These are phyloP conservation scores for Picochlorum sp. DNA, from an alignment of 139 green algal genomes.

Conservation along the genomic window DNA sequence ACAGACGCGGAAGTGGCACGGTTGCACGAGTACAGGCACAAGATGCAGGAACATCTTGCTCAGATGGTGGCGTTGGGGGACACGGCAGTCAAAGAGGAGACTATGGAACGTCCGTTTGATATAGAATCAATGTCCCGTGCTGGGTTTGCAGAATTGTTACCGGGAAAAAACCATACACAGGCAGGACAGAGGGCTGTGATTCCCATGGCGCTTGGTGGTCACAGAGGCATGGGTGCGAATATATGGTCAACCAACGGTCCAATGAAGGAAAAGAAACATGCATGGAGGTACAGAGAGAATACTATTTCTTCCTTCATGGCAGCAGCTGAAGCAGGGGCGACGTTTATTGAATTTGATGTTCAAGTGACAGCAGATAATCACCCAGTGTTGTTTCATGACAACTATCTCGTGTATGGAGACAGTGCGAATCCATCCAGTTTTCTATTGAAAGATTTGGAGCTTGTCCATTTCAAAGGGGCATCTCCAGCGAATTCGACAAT, in stretches of 20 bases:
- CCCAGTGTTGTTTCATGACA: slow-evolving; percentile 77
- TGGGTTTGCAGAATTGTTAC: too few relatives aligned
- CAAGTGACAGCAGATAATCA: slow-evolving; percentile 64
- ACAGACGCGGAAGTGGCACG: too few relatives aligned
- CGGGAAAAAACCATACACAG: too few relatives aligned
- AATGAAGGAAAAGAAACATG: neutral
- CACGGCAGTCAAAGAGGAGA: too few relatives aligned
- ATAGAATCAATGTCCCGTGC: too few relatives aligned
- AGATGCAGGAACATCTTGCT: too few relatives aligned
- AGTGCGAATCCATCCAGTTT: slow-evolving; percentile 13
- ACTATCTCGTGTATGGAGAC: slow-evolving; percentile 46
- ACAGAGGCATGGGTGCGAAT: slow-evolving; percentile 12
- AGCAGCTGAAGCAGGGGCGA: slow-evolving; percentile 48
- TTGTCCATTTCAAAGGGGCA: slow-evolving; percentile 54
- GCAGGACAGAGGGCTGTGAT: too few relatives aligned
- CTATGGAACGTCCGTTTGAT: too few relatives aligned
- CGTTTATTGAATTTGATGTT: slow-evolving; percentile 84
- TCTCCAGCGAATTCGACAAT: slow-evolving; percentile 18
- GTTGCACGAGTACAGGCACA: too few relatives aligned
- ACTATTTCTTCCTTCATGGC: slow-evolving; percentile 62
- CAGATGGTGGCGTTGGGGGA: too few relatives aligned
- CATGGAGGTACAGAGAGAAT: slow-evolving; percentile 60
- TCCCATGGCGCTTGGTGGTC: slow-evolving; percentile 9
- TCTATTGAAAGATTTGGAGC: slow-evolving; percentile 48
- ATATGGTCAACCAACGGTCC: neutral